Evolutionary conservation across 1,139 yeast species (phyloP).

Genomic region (Wickerhamomyces sp.): DNA sequence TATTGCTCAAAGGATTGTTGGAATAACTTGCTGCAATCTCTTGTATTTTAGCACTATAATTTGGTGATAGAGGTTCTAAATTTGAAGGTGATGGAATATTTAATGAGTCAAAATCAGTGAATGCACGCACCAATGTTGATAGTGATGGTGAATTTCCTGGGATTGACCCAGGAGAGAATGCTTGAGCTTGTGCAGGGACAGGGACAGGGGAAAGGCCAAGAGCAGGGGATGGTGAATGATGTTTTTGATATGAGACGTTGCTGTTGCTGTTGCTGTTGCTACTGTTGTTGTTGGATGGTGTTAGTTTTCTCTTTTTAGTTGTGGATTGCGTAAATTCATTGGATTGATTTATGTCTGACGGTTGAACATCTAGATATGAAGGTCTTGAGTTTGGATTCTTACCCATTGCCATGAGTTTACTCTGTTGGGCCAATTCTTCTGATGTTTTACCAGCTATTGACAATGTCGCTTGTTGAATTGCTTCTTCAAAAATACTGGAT

Average conservation of each 20-base stretch:
- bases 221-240: neutral
- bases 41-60: neutral
- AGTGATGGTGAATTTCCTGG: constrained; percentile 33
- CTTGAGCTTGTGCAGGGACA: neutral
- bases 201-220: too few relatives aligned
- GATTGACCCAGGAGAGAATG: neutral
- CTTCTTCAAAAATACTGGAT: constrained; percentile 30
- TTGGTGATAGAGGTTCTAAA: constrained; percentile 13
- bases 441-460: constrained; percentile 50
- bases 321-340: neutral
- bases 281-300: constrained; percentile 8
- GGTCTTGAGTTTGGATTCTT: constrained; percentile 38
- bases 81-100: constrained; percentile 26
- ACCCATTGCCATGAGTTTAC: constrained; percentile 43
- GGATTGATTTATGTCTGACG: too few relatives aligned
- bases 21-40: neutral
- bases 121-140: constrained; percentile 42
- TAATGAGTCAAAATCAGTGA: constrained; percentile 31
- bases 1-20: neutral
- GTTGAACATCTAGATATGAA: constrained; percentile 10
- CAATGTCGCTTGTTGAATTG: constrained; percentile 47
- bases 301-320: constrained; percentile 1
- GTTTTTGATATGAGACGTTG: neutral
- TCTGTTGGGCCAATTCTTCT: constrained; percentile 42
- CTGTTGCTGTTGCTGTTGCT: constrained; percentile 1